Percentiles rank a stretch among this genome's conserved stretches.
Conservation (phyloP, 1,284 basidiomycete genomes). For the Cryptococcus wingfieldii region DNA sequence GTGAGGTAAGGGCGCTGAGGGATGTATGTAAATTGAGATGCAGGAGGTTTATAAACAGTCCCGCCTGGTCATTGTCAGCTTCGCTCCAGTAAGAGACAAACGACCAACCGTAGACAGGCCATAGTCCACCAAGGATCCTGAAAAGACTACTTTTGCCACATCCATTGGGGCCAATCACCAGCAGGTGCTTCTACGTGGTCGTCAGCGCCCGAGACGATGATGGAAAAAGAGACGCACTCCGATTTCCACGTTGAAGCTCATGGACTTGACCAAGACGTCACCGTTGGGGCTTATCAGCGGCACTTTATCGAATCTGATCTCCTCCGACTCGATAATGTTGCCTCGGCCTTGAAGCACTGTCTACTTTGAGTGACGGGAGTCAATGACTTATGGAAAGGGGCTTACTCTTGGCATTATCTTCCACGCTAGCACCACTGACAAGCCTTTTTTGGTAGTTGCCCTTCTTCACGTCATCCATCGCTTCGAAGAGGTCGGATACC, state of each 20-base stretch:
- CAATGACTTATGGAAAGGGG: slow-evolving; percentile 7
- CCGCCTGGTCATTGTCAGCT: slow-evolving; percentile 56
- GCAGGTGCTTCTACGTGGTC: slow-evolving; percentile 67
- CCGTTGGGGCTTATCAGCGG: slow-evolving; percentile 96
- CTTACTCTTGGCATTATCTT: slow-evolving; percentile 74
- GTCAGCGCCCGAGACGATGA: neutral
- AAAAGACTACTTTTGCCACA: slow-evolving; percentile 83
- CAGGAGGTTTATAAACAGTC: slow-evolving; percentile 84
- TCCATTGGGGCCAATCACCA: slow-evolving; percentile 91
- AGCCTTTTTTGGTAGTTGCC: slow-evolving; percentile 87
- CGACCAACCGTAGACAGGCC: slow-evolving; percentile 81
- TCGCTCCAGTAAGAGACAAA: neutral
- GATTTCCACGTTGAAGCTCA: slow-evolving; percentile 85
- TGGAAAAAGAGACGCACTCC: slow-evolving; percentile 55
- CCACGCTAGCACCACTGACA: slow-evolving; percentile 68
- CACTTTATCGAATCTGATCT: slow-evolving; percentile 84
- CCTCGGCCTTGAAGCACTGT: slow-evolving; percentile 77
- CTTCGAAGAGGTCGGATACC: slow-evolving; percentile 82
- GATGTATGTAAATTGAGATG: slow-evolving; percentile 87
- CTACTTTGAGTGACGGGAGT: slow-evolving; percentile 1
- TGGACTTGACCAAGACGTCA: slow-evolving; percentile 74
- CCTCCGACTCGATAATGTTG: slow-evolving; percentile 70
- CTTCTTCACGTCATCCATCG: slow-evolving; percentile 80
- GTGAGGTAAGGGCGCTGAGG: slow-evolving; percentile 94
- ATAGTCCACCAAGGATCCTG: slow-evolving; percentile 91